A percentile compares a stretch with the other conserved stretches of the same genome.
Evolutionary conservation across 768 basidiomycete genomes (phyloP).

Genomic region (Gloeophyllum trabeum): DNA sequence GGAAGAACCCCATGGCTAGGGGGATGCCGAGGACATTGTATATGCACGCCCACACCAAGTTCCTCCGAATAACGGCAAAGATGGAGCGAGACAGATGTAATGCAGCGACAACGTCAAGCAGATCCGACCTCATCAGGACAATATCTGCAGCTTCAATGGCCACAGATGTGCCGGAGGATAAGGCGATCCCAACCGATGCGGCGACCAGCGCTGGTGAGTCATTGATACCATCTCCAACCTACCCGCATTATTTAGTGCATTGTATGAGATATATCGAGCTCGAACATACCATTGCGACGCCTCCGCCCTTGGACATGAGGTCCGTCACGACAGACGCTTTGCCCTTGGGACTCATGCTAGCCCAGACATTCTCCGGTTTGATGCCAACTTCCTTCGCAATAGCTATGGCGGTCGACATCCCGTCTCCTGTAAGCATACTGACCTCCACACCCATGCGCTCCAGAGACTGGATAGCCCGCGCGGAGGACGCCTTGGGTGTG

Average conservation of each 20-base stretch:
- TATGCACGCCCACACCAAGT: slow-evolving; percentile 92
- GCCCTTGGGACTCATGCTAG: slow-evolving; percentile 90
- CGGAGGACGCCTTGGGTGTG: slow-evolving; percentile 75
- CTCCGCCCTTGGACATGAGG: slow-evolving; percentile 57
- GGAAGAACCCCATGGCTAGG: slow-evolving; percentile 92
- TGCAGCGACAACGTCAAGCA: slow-evolving; percentile 95
- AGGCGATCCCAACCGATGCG: slow-evolving; percentile 91
- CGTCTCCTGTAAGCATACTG: slow-evolving; percentile 91
- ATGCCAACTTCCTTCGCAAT: slow-evolving; percentile 91
- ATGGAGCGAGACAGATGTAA: slow-evolving; percentile 84
- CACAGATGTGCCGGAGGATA: slow-evolving; percentile 93
- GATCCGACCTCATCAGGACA: slow-evolving; percentile 93
- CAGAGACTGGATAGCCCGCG: slow-evolving; percentile 70
- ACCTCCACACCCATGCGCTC: slow-evolving; percentile 88
- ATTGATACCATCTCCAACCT: slow-evolving; percentile 99
- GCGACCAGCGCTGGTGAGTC: slow-evolving; percentile 96
- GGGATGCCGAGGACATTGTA: slow-evolving; percentile 93
- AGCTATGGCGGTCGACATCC: slow-evolving; percentile 73
- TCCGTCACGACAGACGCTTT: slow-evolving; percentile 82
- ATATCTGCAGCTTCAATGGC: slow-evolving; percentile 98
- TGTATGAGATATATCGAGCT: too few species aligned
- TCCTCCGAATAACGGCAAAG: slow-evolving; percentile 83
- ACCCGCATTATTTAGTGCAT: slow-evolving; percentile 1
- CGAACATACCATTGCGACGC: slow-evolving; percentile 77
- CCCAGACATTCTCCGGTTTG: slow-evolving; percentile 70